phyloP scores from a whole-genome alignment of 257 asterid species.

The Penstemon davidsonii region DNA sequence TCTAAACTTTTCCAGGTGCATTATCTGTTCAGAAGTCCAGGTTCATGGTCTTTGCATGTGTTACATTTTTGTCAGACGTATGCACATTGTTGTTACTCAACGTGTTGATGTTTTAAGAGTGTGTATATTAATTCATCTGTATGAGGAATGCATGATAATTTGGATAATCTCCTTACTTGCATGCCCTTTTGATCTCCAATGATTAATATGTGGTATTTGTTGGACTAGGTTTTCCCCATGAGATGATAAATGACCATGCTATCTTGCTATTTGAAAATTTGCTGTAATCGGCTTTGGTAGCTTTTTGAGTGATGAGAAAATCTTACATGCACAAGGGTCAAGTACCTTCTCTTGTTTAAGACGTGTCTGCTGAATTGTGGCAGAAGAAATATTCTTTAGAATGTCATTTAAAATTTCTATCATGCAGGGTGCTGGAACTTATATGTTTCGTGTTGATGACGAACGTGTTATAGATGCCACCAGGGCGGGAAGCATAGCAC shows the following conservation, averaged over 20 bases:
- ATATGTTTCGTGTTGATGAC: slow-evolving; percentile 93
- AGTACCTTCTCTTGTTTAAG: slow-evolving; percentile 14
- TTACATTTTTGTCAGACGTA: slow-evolving; percentile 14
- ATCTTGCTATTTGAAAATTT: slow-evolving; percentile 2
- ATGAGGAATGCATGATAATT: not conserved
- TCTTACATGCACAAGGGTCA: slow-evolving; percentile 14
- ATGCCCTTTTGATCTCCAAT: not conserved
- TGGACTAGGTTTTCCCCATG: not conserved
- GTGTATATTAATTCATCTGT: not conserved
- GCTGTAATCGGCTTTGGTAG: slow-evolving; percentile 16
- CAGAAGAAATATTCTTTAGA: slow-evolving; percentile 19
- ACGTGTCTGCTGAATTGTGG: slow-evolving; percentile 15
- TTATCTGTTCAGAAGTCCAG: slow-evolving; percentile 13
- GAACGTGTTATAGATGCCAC: slow-evolving; percentile 95
- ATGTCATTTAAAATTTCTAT: slow-evolving; percentile 21
- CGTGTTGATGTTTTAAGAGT: slow-evolving; percentile 16
- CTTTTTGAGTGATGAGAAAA: slow-evolving; percentile 19
- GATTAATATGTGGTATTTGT: not conserved
- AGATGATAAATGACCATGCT: slow-evolving; percentile 9
- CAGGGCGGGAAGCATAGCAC: slow-evolving; percentile 96
- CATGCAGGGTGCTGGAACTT: slow-evolving; percentile 98
- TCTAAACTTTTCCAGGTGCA: slow-evolving; percentile 16
- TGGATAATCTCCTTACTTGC: not conserved
- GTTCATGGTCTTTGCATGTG: slow-evolving; percentile 1
- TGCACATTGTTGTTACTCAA: slow-evolving; percentile 1